Evolutionary conservation across 495 filamentous ascomycete genomes (phyloP).

Genomic region (Tuber borchii): DNA sequence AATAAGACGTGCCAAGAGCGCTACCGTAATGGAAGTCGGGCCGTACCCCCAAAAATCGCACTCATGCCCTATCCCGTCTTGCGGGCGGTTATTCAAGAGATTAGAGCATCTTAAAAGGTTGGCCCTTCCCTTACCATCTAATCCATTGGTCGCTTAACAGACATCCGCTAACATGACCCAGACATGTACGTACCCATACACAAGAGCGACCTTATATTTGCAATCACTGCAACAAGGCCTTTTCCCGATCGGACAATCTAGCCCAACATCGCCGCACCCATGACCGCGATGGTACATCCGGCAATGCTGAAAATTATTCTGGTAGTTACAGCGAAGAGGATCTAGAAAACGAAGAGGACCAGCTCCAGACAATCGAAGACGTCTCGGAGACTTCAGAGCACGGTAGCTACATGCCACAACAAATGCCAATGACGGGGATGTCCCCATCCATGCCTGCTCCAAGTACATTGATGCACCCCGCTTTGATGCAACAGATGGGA

Average conservation of each 20-base stretch:
- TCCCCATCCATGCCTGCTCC: conserved; percentile 48
- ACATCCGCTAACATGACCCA: conserved; percentile 54
- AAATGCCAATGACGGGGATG: conserved; percentile 45
- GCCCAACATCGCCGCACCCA: conserved; percentile 98
- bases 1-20: conserved; percentile 84
- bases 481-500: conserved; percentile 43
- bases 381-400: conserved; percentile 45
- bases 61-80: conserved; percentile 97
- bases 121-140: conserved; percentile 46
- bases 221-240: conserved; percentile 95
- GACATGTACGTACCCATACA: conserved; percentile 97
- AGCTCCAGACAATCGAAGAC: conserved; percentile 56
- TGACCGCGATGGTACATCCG: conserved; percentile 56
- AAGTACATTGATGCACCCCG: conserved; percentile 45
- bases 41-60: conserved; percentile 97
- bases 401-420: conserved; percentile 45
- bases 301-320: conserved; percentile 29
- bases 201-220: conserved; percentile 98
- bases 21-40: conserved; percentile 91
- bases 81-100: conserved; percentile 95
- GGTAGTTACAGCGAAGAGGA: conserved; percentile 40
- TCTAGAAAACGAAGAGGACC: conserved; percentile 50
- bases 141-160: conserved; percentile 55
- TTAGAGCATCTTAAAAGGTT: conserved; percentile 99
- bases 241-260: conserved; percentile 95